phyloP scores from a whole-genome alignment of 768 basidiomycete genomes.

The Epithele typhae region DNA sequence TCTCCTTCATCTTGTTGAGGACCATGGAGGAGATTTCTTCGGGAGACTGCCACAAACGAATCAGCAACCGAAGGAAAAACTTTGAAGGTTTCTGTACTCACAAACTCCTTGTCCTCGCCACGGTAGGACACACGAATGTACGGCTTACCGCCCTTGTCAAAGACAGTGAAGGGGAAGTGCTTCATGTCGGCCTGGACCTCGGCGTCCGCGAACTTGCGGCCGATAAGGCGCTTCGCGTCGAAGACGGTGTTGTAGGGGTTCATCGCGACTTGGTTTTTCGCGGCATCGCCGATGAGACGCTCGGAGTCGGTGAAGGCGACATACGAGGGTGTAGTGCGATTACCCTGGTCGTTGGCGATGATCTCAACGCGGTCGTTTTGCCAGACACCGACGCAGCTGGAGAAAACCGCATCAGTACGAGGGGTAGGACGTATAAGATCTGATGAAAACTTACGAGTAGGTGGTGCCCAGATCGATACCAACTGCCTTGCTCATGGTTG shows the following conservation, averaged over 20 bases:
- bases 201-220: constrained; percentile 80
- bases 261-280: constrained; percentile 98
- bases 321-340: constrained; percentile 94
- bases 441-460: constrained; percentile 67
- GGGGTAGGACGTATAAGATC: too few relatives aligned
- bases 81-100: constrained; percentile 33
- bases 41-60: constrained; percentile 58
- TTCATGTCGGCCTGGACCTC: constrained; percentile 82
- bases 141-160: constrained; percentile 85
- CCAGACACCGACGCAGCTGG: constrained; percentile 98
- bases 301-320: constrained; percentile 93
- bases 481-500: constrained; percentile 58
- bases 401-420: too few relatives aligned
- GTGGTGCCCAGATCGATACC: constrained; percentile 93
- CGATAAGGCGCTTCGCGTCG: constrained; percentile 97
- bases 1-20: constrained; percentile 97
- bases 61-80: constrained; percentile 10
- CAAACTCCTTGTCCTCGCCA: constrained; percentile 91
- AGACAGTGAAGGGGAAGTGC: constrained; percentile 94
- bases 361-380: constrained; percentile 99
- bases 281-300: constrained; percentile 98
- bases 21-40: constrained; percentile 99
- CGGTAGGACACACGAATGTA: constrained; percentile 89
- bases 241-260: constrained; percentile 97
- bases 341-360: constrained; percentile 93